A percentile compares a stretch with the other conserved stretches of the same genome.
Evolutionary conservation across 2,329 filamentous ascomycete genomes (phyloP).

Genomic region (Penicillium sp.): DNA sequence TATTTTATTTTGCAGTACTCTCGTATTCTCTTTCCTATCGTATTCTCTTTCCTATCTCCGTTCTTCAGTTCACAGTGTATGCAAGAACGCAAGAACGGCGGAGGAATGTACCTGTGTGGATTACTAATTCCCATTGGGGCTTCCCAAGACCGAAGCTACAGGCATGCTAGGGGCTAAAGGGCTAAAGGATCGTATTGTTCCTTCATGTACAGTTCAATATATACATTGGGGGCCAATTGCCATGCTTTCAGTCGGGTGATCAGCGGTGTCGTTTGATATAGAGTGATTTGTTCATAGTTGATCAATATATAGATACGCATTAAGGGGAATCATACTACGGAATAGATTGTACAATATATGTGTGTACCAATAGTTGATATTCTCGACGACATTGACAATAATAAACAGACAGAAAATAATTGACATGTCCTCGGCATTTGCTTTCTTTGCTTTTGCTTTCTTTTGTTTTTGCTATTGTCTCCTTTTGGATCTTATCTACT

Average conservation of each 20-base stretch:
- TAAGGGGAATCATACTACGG: neutral
- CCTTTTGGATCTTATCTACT: neutral
- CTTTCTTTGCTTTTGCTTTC: neutral
- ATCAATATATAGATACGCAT: neutral
- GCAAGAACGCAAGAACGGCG: neutral
- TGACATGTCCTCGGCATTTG: neutral
- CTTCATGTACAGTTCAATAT: neutral
- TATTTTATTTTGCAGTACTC: neutral
- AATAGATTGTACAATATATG: too few species aligned
- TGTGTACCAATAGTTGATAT: neutral
- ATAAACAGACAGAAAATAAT: neutral
- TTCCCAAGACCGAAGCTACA: too few species aligned
- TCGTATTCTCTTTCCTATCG: neutral
- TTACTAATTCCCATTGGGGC: neutral
- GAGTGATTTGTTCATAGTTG: neutral
- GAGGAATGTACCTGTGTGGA: neutral
- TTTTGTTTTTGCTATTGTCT: neutral
- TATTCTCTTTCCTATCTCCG: neutral
- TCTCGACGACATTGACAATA: neutral
- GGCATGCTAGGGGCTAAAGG: neutral
- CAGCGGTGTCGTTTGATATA: too few species aligned
- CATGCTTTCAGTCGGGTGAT: neutral
- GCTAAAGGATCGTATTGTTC: neutral
- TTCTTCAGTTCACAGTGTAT: too few species aligned
- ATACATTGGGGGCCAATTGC: neutral